Evolutionary conservation across 192 early-diverging fungal species (phyloP).

Genomic region (Nowakowskiella sp.): DNA sequence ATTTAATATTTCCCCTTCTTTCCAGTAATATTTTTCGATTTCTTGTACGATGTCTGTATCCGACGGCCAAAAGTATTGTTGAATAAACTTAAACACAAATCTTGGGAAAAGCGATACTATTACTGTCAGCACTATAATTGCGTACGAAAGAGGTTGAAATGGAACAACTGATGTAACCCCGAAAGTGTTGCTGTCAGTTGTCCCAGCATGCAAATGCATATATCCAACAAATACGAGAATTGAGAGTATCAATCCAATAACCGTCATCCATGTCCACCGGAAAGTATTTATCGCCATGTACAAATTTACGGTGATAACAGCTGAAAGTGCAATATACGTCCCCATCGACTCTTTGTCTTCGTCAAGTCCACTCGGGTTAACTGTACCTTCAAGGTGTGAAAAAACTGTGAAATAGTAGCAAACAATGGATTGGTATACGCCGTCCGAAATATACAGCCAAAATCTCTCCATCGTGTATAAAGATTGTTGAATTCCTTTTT

Average conservation of each 20-base stretch:
- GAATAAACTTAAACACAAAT: conserved; percentile 56
- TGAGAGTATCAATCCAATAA: conserved; percentile 53
- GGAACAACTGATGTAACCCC: conserved; percentile 64
- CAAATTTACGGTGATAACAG: conserved; percentile 75
- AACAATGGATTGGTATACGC: conserved; percentile 85
- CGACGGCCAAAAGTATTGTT: conserved; percentile 27
- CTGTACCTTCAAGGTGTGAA: conserved; percentile 44
- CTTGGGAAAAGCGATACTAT: conserved; percentile 64
- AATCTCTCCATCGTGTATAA: conserved; percentile 80
- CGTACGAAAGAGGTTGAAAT: conserved; percentile 63
- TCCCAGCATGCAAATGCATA: conserved; percentile 55
- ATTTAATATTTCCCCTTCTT: conserved; percentile 15
- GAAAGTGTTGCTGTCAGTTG: conserved; percentile 51
- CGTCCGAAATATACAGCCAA: conserved; percentile 80
- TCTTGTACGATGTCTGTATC: conserved; percentile 44
- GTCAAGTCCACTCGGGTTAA: conserved; percentile 42
- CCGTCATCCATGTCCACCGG: conserved; percentile 79
- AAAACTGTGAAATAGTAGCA: conserved; percentile 70
- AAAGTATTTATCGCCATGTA: conserved; percentile 69
- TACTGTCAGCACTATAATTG: conserved; percentile 59
- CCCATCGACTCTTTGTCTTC: conserved; percentile 62
- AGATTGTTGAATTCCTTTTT: conserved; percentile 73
- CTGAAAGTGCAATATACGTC: conserved; percentile 67
- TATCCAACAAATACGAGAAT: conserved; percentile 62
- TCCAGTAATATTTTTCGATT: conserved; percentile 30